A percentile compares a stretch with the other conserved stretches of the same genome.
These are phyloP conservation scores for Phytopythium cucurbitacearum DNA, from an alignment of 352 stramenopile genomes.

Conservation along the genomic window DNA sequence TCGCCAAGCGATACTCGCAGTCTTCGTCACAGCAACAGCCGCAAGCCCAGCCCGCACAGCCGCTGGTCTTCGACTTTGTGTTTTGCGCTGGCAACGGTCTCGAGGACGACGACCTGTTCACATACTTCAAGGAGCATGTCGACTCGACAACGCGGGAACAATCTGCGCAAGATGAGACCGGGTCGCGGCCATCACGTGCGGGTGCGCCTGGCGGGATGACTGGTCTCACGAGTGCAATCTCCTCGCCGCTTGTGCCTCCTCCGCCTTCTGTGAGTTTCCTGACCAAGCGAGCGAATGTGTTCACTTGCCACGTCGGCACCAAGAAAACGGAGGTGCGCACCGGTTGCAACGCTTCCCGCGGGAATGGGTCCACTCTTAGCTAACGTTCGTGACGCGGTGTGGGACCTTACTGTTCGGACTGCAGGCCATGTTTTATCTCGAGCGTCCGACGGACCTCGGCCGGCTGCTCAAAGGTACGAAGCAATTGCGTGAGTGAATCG, in stretches of 20 bases:
- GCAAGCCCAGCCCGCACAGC: constrained; percentile 2
- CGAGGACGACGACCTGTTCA: constrained; percentile 85
- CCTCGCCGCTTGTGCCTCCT: constrained; percentile 8
- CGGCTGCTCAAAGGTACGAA: constrained; percentile 51
- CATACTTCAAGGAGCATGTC: constrained; percentile 73
- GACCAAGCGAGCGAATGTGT: constrained; percentile 50
- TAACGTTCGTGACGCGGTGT: background rate
- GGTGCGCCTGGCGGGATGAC: too few species aligned
- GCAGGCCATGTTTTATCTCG: constrained; percentile 71
- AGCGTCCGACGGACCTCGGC: constrained; percentile 52
- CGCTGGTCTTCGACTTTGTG: constrained; percentile 70
- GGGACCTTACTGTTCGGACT: background rate
- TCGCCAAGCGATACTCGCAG: too few species aligned
- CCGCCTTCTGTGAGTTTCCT: constrained; percentile 8
- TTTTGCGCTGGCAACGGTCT: constrained; percentile 82
- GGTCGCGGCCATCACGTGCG: too few species aligned
- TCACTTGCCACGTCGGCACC: constrained; percentile 66
- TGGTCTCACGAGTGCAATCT: background rate
- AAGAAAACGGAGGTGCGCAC: constrained; percentile 63
- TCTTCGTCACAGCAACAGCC: background rate
- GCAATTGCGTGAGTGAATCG: constrained; percentile 2
- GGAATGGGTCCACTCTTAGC: background rate
- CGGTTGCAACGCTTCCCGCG: background rate
- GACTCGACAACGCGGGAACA: constrained; percentile 27
- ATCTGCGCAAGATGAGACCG: background rate